Percentiles rank a stretch among this genome's conserved stretches.
These are phyloP conservation scores for Leptographium flavum DNA, from an alignment of 2,329 filamentous ascomycete species.

Conservation along the genomic window DNA sequence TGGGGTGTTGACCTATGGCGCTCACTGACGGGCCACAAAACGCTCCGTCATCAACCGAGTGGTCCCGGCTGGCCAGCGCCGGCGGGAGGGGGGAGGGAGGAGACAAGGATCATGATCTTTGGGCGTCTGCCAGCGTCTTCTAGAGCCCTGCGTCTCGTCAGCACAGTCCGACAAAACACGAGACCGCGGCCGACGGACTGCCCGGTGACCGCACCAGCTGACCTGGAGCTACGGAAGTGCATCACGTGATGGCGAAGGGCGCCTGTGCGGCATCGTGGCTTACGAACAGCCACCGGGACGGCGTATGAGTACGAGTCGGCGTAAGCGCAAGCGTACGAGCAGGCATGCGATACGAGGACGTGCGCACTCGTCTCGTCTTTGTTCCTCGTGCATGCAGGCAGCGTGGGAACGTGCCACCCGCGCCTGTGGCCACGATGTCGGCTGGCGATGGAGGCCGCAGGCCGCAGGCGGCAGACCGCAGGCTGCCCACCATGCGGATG, in stretches of 20 bases:
- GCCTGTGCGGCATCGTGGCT: background rate
- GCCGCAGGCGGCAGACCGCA: background rate
- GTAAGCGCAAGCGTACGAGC: too few species aligned
- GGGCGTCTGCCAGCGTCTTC: too few species aligned
- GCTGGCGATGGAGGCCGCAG: background rate
- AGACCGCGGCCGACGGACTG: background rate
- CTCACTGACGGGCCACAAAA: background rate
- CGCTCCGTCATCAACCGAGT: background rate
- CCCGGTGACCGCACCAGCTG: background rate
- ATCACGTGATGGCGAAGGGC: background rate
- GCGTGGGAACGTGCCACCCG: too few species aligned
- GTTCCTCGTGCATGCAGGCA: too few species aligned
- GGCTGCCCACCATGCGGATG: background rate
- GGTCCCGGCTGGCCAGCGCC: background rate
- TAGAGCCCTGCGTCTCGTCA: too few species aligned
- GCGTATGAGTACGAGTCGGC: too few species aligned
- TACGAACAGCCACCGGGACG: too few species aligned
- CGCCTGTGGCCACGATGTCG: too few species aligned
- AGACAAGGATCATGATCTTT: background rate
- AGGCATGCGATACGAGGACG: too few species aligned
- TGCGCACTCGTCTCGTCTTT: too few species aligned
- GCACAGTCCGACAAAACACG: too few species aligned
- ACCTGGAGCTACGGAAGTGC: background rate
- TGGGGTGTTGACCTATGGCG: background rate
- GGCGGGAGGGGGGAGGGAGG: background rate